A percentile compares a stretch with the other conserved stretches of the same genome.
Conservation (phyloP, 2,329 filamentous ascomycete species). For the Aspergillus quadrilineatus region DNA sequence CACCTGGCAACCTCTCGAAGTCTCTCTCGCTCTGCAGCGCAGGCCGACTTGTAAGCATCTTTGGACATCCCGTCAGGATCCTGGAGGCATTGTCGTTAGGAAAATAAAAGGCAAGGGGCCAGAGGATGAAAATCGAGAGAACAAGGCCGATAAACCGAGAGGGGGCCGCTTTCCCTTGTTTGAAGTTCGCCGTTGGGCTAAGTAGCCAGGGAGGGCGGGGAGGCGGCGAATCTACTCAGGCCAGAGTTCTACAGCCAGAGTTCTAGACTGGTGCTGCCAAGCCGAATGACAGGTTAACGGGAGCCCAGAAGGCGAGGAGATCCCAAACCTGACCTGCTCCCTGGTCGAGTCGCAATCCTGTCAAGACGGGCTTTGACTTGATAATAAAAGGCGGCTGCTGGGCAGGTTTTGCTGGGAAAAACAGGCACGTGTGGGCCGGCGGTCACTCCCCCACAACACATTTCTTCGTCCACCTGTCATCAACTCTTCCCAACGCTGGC, state of each 20-base stretch:
- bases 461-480: background rate
- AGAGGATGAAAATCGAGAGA: background rate
- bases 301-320: background rate
- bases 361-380: background rate
- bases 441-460: background rate
- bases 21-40: slow-evolving; percentile 7
- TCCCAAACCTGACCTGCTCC: background rate
- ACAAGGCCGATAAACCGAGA: background rate
- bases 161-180: background rate
- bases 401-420: background rate
- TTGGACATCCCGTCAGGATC: slow-evolving; percentile 5
- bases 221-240: background rate
- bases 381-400: too few relatives aligned
- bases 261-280: background rate
- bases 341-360: background rate
- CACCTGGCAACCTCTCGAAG: slow-evolving; percentile 4
- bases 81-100: background rate
- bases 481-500: background rate
- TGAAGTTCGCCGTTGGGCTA: background rate
- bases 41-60: background rate
- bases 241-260: too few relatives aligned
- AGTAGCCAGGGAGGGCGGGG: background rate
- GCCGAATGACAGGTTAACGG: background rate
- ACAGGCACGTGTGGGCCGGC: background rate
- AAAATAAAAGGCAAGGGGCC: background rate